Evolutionary conservation across 768 basidiomycete species (phyloP).

Genomic region (Boletus rubropictus): DNA sequence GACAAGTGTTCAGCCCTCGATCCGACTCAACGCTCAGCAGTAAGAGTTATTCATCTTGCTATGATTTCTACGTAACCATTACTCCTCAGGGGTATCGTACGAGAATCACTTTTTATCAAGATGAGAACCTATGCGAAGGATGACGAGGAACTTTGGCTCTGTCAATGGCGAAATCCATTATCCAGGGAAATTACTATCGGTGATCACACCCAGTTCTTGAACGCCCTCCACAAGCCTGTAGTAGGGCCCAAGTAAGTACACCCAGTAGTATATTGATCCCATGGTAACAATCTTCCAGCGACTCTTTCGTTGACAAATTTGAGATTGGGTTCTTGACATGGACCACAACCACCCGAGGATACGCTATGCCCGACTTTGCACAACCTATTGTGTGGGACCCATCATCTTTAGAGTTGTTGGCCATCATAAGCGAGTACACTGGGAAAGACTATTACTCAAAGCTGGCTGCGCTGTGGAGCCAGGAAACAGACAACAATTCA

Average conservation of each 20-base stretch:
- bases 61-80: neutral
- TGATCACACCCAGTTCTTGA: conserved; percentile 47
- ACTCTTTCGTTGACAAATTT: conserved; percentile 66
- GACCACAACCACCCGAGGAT: conserved; percentile 59
- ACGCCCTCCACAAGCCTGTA: conserved; percentile 39
- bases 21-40: conserved; percentile 62
- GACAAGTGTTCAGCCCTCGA: conserved; percentile 66
- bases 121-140: conserved; percentile 66
- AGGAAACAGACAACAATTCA: conserved; percentile 64
- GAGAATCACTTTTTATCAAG: conserved; percentile 64
- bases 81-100: conserved; percentile 54
- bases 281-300: conserved; percentile 26
- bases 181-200: conserved; percentile 39
- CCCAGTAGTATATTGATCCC: neutral
- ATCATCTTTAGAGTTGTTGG: conserved; percentile 44
- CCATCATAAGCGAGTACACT: conserved; percentile 45
- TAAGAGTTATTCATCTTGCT: conserved; percentile 24
- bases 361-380: conserved; percentile 33
- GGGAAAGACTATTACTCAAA: conserved; percentile 54
- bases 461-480: conserved; percentile 64
- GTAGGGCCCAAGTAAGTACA: conserved; percentile 32
- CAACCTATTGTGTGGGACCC: conserved; percentile 49
- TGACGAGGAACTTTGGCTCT: conserved; percentile 64
- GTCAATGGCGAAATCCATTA: conserved; percentile 65
- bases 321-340: conserved; percentile 76